Evolutionary conservation across 148 eudicot genomes (phyloP).

Genomic region (Drosera capensis): DNA sequence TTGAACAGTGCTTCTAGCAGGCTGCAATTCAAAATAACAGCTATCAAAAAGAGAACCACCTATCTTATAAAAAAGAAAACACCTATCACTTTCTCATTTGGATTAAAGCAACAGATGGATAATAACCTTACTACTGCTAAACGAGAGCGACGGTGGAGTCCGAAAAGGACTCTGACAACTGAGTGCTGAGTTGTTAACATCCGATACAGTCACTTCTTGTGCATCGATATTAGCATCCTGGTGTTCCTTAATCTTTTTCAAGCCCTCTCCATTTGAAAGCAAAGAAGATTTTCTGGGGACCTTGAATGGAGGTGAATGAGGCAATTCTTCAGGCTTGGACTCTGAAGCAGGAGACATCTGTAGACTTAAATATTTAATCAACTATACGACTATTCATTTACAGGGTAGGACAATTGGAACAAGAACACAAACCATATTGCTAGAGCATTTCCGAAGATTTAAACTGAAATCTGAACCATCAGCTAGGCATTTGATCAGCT

Average conservation of each 20-base stretch:
- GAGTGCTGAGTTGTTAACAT: conserved; percentile 12
- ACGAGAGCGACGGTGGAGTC: conserved; percentile 80
- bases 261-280: conserved; percentile 17
- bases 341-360: conserved; percentile 25
- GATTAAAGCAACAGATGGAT: background rate
- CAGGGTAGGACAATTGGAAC: background rate
- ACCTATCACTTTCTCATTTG: no score
- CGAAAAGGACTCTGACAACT: conserved; percentile 51
- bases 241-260: conserved; percentile 14
- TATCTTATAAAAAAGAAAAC: background rate
- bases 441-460: conserved; percentile 31
- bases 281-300: conserved; percentile 17
- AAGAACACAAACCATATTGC: conserved; percentile 24
- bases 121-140: conserved; percentile 55
- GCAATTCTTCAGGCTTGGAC: conserved; percentile 32
- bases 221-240: conserved; percentile 10
- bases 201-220: conserved; percentile 12
- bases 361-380: conserved; percentile 7
- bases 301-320: conserved; percentile 26
- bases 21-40: conserved; percentile 26
- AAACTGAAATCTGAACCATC: conserved; percentile 66
- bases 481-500: conserved; percentile 50
- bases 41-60: conserved; percentile 6
- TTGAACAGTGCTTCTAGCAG: conserved; percentile 15
- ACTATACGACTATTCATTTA: conserved; percentile 2